Evolutionary conservation across 306 rosid species (phyloP).

Genomic region (Castanea sativa): DNA sequence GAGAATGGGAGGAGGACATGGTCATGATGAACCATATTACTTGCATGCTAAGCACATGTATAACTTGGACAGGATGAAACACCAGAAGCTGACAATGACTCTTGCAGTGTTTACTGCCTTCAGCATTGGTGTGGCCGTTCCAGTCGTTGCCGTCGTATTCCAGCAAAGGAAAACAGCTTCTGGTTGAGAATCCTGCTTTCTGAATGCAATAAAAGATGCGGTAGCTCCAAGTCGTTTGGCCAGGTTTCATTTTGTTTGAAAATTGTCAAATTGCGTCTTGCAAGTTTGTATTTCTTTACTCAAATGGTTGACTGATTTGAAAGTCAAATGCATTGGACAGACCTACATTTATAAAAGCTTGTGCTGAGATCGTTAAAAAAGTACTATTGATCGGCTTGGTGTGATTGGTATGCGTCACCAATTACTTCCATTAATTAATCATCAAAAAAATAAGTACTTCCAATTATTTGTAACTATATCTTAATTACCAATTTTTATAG

Average conservation of each 20-base stretch:
- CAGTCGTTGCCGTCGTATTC: slow-evolving; percentile 26
- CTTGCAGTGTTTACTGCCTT: slow-evolving; percentile 34
- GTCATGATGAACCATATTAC: slow-evolving; percentile 39
- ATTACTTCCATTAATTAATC: neutral
- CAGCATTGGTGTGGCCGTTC: slow-evolving; percentile 33
- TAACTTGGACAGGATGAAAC: slow-evolving; percentile 36
- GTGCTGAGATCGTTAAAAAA: neutral
- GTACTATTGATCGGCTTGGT: neutral
- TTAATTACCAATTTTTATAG: neutral
- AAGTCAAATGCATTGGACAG: neutral
- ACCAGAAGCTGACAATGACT: slow-evolving; percentile 26
- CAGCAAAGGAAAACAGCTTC: slow-evolving; percentile 36
- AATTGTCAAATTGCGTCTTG: neutral
- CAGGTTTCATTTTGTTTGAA: neutral
- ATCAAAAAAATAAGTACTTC: too few relatives aligned
- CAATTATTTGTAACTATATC: neutral
- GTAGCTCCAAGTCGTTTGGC: neutral
- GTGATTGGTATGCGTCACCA: neutral
- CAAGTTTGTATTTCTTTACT: neutral
- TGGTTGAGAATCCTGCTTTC: slow-evolving; percentile 17
- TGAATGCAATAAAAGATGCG: slow-evolving; percentile 18
- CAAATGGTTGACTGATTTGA: neutral
- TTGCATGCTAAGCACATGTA: slow-evolving; percentile 42
- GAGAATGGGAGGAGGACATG: slow-evolving; percentile 37
- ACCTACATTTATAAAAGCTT: neutral